Evolutionary conservation across 2,329 filamentous ascomycete genomes (phyloP).

Genomic region (Beauveria australis): DNA sequence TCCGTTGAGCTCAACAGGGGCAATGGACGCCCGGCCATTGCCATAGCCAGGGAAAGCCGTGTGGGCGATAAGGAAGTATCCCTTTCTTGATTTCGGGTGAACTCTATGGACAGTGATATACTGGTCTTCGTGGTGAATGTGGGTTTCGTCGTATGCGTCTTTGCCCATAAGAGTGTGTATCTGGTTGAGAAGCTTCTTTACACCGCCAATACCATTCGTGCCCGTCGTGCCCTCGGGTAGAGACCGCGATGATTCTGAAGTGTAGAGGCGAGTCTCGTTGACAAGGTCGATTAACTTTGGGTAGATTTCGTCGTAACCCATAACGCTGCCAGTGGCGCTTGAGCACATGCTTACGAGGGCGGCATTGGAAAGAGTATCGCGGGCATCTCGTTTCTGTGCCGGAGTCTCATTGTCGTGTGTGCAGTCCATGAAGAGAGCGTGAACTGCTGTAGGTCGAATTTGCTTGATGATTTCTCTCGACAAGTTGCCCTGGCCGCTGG

Average conservation of each 20-base stretch:
- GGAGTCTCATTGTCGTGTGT: constrained; percentile 98
- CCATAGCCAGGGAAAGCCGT: constrained; percentile 91
- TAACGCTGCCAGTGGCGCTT: constrained; percentile 88
- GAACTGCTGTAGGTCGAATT: constrained; percentile 81
- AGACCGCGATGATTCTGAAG: constrained; percentile 60
- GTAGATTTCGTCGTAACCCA: constrained; percentile 97
- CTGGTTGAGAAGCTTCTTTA: constrained; percentile 90
- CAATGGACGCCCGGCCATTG: constrained; percentile 72
- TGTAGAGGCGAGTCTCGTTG: constrained; percentile 76
- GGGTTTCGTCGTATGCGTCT: constrained; percentile 88
- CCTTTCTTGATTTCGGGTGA: constrained; percentile 84
- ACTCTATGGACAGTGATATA: constrained; percentile 95
- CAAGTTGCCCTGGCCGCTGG: constrained; percentile 24
- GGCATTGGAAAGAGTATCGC: constrained; percentile 89
- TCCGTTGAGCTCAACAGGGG: constrained; percentile 69
- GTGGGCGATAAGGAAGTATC: constrained; percentile 91
- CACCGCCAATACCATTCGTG: constrained; percentile 77
- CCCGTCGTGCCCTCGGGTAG: constrained; percentile 51
- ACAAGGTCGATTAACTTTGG: constrained; percentile 90
- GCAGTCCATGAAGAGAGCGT: constrained; percentile 97
- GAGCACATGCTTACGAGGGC: constrained; percentile 94
- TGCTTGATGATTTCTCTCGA: constrained; percentile 62
- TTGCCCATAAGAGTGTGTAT: constrained; percentile 95
- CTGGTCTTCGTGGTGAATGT: constrained; percentile 92
- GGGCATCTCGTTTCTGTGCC: constrained; percentile 86